Conservation (phyloP, 164 flowering plant genomes). For the Berberis thunbergii region DNA sequence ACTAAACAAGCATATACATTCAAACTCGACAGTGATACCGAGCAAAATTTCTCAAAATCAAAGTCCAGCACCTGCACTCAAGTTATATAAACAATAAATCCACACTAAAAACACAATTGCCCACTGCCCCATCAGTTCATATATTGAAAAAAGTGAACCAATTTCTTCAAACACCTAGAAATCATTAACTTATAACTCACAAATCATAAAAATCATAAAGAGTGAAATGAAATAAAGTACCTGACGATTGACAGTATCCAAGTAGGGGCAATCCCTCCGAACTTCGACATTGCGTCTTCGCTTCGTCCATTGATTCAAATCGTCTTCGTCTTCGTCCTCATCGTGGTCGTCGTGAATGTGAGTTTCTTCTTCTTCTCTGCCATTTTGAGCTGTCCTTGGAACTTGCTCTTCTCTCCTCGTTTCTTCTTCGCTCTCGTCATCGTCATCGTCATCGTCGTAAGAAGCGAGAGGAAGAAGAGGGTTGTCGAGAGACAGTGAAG, state of each 20-base stretch:
- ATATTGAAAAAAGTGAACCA: not conserved
- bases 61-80: constrained; percentile 76
- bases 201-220: not conserved
- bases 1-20: constrained; percentile 98
- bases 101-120: not conserved
- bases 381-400: not conserved
- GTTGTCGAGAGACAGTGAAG: constrained; percentile 31
- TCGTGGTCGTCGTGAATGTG: constrained; percentile 2
- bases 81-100: not conserved
- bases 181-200: too few relatives aligned
- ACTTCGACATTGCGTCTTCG: constrained; percentile 44
- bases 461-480: constrained; percentile 59
- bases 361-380: constrained; percentile 6
- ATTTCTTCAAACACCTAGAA: too few relatives aligned
- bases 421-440: constrained; percentile 27
- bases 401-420: constrained; percentile 1
- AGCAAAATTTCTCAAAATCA: constrained; percentile 96
- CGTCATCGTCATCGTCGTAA: constrained; percentile 53
- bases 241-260: constrained; percentile 99
- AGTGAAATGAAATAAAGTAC: constrained; percentile 22
- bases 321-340: constrained; percentile 29
- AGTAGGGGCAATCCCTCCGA: constrained; percentile 90
- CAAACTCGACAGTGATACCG: constrained; percentile 87
- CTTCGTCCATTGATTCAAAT: constrained; percentile 16
- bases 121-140: not conserved